Base-by-base conservation (phyloP, 176 grass and related monocot genomes). In the Triticum aestivum region DNA sequence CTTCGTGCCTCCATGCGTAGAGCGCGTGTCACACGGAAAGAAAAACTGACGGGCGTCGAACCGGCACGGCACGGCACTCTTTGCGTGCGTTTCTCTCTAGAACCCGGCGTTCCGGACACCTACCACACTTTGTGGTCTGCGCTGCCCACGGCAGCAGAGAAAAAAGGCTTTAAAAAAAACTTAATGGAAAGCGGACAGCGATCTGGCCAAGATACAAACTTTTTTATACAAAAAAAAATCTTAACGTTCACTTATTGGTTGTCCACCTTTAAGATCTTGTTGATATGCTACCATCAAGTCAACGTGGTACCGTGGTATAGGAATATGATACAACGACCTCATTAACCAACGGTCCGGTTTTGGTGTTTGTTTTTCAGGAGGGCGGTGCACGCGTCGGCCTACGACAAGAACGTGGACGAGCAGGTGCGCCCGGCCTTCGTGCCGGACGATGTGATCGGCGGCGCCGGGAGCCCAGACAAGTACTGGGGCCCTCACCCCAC, bases 391-490 rank as follows among this genome's bases (percentile, higher is more conserved):
- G 77, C 68, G 5, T 96, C 97, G 10, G 76, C 90, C 26, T 98
- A 98, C 86, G 97, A 98, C 86, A 98, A 98, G 88, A 98, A 98
- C 87, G 56, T 94, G 83, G 97, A 98, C 17, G 97, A 98, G 1
- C 97, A 89, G 73, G 90, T 92, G 59, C 81, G 87, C 1, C 92
- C 96, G 61, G 81, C 65, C 44, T 75, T 96, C 69, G 96, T 98
- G 86, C 97, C 94, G 72, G 92, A 98, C 87, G 85, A 96, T 96
- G 97, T 96, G 92, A 98, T 98, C 87, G 70, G 90, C 90, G 67
- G 82, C 17, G 77, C 71, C 72, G 82, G 9, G 5, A 82, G 14
- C 54, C 89, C 97, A 5, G 90, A 96, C 87, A 98, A 94, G 82
- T 98, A 96, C 85, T 98, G 97, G 97, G 80, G 85, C 27, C 97